Conservation (phyloP, 2,329 filamentous ascomycete genomes). For the Intubia oerlemansii region DNA sequence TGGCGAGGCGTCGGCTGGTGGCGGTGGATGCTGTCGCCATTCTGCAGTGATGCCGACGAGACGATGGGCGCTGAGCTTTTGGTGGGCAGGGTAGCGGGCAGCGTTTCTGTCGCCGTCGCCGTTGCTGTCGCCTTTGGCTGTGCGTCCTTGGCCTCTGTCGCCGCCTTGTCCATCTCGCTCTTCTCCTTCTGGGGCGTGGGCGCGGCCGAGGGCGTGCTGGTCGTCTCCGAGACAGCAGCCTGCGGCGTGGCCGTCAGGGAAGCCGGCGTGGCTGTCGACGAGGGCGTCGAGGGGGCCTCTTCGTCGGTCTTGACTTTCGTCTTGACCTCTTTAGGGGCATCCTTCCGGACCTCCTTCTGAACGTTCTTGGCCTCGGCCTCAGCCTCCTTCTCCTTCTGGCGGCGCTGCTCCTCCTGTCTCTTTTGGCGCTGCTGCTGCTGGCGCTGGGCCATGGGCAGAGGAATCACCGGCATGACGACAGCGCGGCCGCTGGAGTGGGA, state of each 20-base stretch:
- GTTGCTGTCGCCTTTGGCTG: background rate
- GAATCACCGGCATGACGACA: conserved; percentile 7
- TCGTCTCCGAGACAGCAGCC: too few species aligned
- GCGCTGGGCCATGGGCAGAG: conserved; percentile 7
- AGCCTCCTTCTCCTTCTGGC: background rate
- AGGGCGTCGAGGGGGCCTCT: conserved; percentile 1
- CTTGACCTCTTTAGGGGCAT: background rate
- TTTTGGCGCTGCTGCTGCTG: conserved; percentile 6
- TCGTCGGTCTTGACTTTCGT: background rate
- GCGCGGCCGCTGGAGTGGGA: too few species aligned
- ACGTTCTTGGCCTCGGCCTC: background rate
- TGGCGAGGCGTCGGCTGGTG: too few species aligned
- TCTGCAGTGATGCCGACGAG: too few species aligned
- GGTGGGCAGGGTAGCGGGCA: background rate
- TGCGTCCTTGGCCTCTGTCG: conserved; percentile 1
- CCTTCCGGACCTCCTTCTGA: background rate
- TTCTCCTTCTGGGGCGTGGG: too few species aligned
- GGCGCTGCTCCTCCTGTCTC: background rate
- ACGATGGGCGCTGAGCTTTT: too few species aligned
- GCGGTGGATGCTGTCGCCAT: too few species aligned
- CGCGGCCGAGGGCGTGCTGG: too few species aligned
- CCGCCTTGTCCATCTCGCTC: too few species aligned
- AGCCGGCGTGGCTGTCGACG: too few species aligned
- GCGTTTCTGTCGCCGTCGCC: background rate
- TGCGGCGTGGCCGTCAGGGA: too few species aligned